A percentile compares a stretch with the other conserved stretches of the same genome.
Evolutionary conservation across 768 basidiomycete genomes (phyloP).

Genomic region (Boletus bicolor): DNA sequence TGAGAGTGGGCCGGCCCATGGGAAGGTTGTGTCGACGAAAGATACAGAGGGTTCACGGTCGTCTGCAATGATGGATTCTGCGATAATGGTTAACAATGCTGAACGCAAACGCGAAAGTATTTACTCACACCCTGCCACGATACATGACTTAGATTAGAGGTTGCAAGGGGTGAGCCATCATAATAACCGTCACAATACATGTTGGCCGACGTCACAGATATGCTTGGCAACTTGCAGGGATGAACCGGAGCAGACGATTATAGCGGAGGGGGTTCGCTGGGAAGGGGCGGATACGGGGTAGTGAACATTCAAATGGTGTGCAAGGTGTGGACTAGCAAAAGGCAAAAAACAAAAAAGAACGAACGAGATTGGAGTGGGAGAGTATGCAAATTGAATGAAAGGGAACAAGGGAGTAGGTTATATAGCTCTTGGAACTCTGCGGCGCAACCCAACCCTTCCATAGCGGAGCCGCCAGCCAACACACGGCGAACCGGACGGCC

Average conservation of each 20-base stretch:
- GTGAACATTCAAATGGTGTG: background rate
- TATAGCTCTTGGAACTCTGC: too few relatives aligned
- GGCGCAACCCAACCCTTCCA: too few relatives aligned
- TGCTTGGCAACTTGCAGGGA: background rate
- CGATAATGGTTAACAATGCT: background rate
- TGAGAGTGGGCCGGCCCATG: background rate
- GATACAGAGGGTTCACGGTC: constrained; percentile 1
- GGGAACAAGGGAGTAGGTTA: too few relatives aligned
- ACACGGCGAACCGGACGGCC: too few relatives aligned
- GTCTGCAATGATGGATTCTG: background rate
- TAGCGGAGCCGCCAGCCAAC: too few relatives aligned
- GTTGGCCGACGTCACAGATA: background rate
- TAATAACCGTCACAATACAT: background rate
- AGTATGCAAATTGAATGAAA: too few relatives aligned
- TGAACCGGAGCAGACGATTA: too few relatives aligned
- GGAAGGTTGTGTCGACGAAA: background rate
- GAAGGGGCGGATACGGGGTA: background rate
- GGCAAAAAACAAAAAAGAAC: too few relatives aligned
- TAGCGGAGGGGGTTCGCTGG: background rate
- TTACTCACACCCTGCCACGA: constrained; percentile 7
- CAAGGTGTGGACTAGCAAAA: too few relatives aligned
- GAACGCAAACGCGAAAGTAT: background rate
- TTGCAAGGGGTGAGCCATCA: background rate
- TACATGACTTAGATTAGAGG: background rate
- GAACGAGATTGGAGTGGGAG: too few relatives aligned